phyloP scores from a whole-genome alignment of 371 early-diverging fungal species.

The Lichtheimia ramosa region DNA sequence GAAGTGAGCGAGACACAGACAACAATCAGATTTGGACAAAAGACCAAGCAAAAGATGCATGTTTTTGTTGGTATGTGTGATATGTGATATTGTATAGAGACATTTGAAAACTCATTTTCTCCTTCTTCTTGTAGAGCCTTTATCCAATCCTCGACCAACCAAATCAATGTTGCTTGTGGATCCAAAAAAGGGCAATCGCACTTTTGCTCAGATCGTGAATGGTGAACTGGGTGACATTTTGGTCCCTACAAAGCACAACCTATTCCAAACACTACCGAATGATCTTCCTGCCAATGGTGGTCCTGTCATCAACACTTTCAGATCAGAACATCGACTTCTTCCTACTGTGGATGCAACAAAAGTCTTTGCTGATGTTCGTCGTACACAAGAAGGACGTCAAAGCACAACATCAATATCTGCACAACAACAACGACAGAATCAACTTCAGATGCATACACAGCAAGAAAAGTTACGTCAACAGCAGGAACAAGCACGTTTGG shows the following conservation, averaged over 20 bases:
- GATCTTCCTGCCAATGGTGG: neutral
- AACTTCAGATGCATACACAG: neutral
- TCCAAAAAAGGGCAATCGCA: constrained; percentile 30
- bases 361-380: neutral
- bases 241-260: constrained; percentile 2
- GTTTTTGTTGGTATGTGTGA: constrained; percentile 31
- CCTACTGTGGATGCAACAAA: neutral
- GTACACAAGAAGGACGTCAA: too few relatives aligned
- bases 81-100: neutral
- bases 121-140: constrained; percentile 26
- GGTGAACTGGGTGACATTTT: constrained; percentile 3
- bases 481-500: constrained; percentile 1
- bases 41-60: constrained; percentile 16
- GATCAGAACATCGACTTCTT: neutral
- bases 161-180: constrained; percentile 32
- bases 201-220: constrained; percentile 28
- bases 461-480: neutral
- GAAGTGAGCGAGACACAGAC: constrained; percentile 21
- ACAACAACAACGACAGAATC: neutral
- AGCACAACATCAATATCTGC: neutral
- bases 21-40: constrained; percentile 31
- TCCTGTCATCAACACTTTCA: neutral
- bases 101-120: too few relatives aligned
- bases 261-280: neutral
- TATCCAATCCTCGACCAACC: constrained; percentile 32